Conservation (phyloP, 148 eudicot genomes). For the Fagopyrum esculentum region DNA sequence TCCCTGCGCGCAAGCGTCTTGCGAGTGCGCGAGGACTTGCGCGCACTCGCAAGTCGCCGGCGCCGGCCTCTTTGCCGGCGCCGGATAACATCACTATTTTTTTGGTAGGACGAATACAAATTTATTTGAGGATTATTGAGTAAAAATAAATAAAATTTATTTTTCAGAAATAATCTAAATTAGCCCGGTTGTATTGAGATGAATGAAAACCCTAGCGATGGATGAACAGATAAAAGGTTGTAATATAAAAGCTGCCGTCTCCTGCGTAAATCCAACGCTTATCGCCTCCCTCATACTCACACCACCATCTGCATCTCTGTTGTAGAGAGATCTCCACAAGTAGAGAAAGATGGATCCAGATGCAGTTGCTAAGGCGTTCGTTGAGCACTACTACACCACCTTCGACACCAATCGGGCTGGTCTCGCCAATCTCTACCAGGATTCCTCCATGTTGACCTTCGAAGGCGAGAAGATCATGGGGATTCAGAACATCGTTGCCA, state of each 20-base stretch:
- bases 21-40: too few relatives aligned
- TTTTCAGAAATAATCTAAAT: too few relatives aligned
- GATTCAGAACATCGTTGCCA: conserved; percentile 31
- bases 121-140: too few relatives aligned
- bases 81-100: too few relatives aligned
- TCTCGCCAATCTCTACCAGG: conserved; percentile 35
- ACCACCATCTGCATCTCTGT: background rate
- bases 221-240: background rate
- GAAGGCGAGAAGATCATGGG: conserved; percentile 52
- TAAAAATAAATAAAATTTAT: too few relatives aligned
- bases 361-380: conserved; percentile 42
- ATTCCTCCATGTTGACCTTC: conserved; percentile 43
- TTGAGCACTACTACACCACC: conserved; percentile 49
- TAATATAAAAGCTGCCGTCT: conserved; percentile 1
- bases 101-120: too few relatives aligned
- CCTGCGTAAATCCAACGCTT: conserved; percentile 8
- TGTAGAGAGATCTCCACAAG: background rate
- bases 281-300: background rate
- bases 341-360: conserved; percentile 36
- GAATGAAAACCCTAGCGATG: conserved; percentile 4
- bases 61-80: too few relatives aligned
- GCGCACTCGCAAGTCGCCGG: too few relatives aligned
- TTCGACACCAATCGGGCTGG: conserved; percentile 39
- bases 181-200: background rate
- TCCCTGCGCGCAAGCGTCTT: too few relatives aligned